Percentiles rank a stretch among this genome's conserved stretches.
Conservation (phyloP, 202 grass and related monocot genomes). For the Saccharum hybrid region DNA sequence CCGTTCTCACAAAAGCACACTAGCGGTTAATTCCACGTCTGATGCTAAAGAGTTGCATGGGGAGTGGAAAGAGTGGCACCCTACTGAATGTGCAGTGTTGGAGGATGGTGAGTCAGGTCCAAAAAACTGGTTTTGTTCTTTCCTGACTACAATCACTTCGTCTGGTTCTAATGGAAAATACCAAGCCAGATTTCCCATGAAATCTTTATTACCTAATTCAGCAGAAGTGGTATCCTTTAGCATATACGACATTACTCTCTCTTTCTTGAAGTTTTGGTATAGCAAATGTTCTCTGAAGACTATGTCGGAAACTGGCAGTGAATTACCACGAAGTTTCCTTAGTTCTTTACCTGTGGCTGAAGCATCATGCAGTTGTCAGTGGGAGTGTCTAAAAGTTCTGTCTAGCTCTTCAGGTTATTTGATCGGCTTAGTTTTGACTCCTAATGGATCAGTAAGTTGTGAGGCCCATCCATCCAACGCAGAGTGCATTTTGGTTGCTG, state of each 20-base stretch:
- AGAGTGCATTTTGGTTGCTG: slow-evolving; percentile 53
- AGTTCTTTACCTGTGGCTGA: slow-evolving; percentile 47
- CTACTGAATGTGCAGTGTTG: slow-evolving; percentile 41
- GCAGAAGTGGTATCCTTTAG: slow-evolving; percentile 83
- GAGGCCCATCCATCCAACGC: slow-evolving; percentile 46
- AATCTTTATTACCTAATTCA: slow-evolving; percentile 67
- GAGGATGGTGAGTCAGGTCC: slow-evolving; percentile 47
- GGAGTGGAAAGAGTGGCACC: slow-evolving; percentile 79
- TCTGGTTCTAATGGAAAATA: slow-evolving; percentile 73
- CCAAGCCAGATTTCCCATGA: slow-evolving; percentile 67
- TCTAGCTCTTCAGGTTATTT: slow-evolving; percentile 75
- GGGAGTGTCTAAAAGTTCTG: slow-evolving; percentile 73
- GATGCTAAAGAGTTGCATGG: slow-evolving; percentile 59
- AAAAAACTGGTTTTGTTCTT: slow-evolving; percentile 68
- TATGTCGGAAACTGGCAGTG: slow-evolving; percentile 31
- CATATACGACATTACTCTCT: slow-evolving; percentile 68
- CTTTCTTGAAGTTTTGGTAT: slow-evolving; percentile 66
- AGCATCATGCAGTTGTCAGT: slow-evolving; percentile 55
- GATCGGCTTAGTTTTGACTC: slow-evolving; percentile 67
- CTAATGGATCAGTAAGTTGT: slow-evolving; percentile 46
- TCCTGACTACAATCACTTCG: slow-evolving; percentile 58
- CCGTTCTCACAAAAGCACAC: slow-evolving; percentile 47
- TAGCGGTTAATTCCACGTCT: slow-evolving; percentile 47
- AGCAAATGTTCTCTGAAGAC: slow-evolving; percentile 29
- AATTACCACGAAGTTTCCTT: slow-evolving; percentile 33